Conservation (phyloP, 2,329 filamentous ascomycete species). For the Stagonosporopsis vannaccii region DNA sequence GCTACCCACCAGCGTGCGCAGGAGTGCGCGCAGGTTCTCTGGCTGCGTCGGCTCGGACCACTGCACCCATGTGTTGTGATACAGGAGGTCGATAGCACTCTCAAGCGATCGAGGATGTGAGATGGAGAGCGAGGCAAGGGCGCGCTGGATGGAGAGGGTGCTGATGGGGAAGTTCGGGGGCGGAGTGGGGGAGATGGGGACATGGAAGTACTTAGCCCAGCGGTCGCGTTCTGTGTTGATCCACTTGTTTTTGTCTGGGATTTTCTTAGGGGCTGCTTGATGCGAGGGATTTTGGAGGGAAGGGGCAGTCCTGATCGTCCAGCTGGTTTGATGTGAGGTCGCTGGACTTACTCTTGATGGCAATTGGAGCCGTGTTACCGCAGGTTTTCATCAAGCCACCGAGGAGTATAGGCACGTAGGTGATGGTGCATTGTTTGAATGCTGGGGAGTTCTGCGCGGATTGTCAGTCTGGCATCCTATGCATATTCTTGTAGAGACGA, state of each 20-base stretch:
- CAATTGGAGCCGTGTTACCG: constrained; percentile 62
- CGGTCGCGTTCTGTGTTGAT: constrained; percentile 61
- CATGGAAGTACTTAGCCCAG: constrained; percentile 61
- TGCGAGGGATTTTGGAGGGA: too few species aligned
- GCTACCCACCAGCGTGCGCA: constrained; percentile 58
- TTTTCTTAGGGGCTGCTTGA: too few species aligned
- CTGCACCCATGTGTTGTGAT: constrained; percentile 61
- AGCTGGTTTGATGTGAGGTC: too few species aligned
- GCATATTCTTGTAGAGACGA: too few species aligned
- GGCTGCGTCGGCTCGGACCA: constrained; percentile 54
- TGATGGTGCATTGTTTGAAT: constrained; percentile 63
- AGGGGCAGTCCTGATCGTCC: too few species aligned
- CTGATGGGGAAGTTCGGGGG: constrained; percentile 62
- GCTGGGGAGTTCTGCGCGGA: constrained; percentile 59
- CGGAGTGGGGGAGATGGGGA: constrained; percentile 57
- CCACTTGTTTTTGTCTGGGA: constrained; percentile 66
- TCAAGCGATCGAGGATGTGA: constrained; percentile 53
- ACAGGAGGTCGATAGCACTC: constrained; percentile 56
- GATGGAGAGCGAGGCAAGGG: constrained; percentile 57
- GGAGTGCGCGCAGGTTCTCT: constrained; percentile 54
- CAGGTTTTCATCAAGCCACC: constrained; percentile 66
- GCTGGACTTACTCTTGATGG: constrained; percentile 64
- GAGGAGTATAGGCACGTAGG: constrained; percentile 66
- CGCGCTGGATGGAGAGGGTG: constrained; percentile 61
- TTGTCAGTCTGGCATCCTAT: not conserved